phyloP scores from a whole-genome alignment of 2,329 filamentous ascomycete species.

The Aspergillus sp. region DNA sequence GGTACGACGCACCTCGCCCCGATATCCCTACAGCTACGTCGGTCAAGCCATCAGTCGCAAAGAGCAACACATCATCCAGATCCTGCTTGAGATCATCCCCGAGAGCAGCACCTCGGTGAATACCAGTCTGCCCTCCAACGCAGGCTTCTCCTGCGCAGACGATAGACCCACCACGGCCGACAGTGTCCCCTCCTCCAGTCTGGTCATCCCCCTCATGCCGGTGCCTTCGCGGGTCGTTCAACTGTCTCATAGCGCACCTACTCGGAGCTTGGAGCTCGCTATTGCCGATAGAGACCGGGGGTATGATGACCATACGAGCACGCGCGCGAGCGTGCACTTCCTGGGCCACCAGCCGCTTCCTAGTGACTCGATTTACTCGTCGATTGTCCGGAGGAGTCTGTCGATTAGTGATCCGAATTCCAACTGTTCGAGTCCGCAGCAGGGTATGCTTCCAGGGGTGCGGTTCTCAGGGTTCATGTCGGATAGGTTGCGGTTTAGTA shows the following conservation, averaged over 20 bases:
- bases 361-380: slow-evolving; percentile 27
- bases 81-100: slow-evolving; percentile 24
- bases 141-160: not conserved
- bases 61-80: slow-evolving; percentile 26
- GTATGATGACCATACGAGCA: not conserved
- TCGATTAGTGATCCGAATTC: slow-evolving; percentile 13
- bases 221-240: slow-evolving; percentile 3
- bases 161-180: slow-evolving; percentile 11
- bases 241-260: not conserved
- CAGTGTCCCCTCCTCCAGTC: not conserved
- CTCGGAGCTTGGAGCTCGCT: not conserved
- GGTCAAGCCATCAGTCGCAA: slow-evolving; percentile 20
- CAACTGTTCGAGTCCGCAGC: slow-evolving; percentile 9
- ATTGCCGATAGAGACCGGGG: not conserved
- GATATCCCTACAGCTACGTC: slow-evolving; percentile 17
- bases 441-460: slow-evolving; percentile 16
- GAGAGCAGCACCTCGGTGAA: not conserved
- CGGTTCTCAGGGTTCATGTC: slow-evolving; percentile 17
- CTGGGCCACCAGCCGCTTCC: slow-evolving; percentile 6
- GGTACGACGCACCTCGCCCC: slow-evolving; percentile 15
- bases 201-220: not conserved
- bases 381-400: slow-evolving; percentile 16
- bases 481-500: slow-evolving; percentile 15
- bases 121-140: not conserved
- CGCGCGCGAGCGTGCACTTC: not conserved